A percentile compares a stretch with the other conserved stretches of the same genome.
phyloP scores from a whole-genome alignment of 2,329 filamentous ascomycete genomes.

The Alternaria panax region DNA sequence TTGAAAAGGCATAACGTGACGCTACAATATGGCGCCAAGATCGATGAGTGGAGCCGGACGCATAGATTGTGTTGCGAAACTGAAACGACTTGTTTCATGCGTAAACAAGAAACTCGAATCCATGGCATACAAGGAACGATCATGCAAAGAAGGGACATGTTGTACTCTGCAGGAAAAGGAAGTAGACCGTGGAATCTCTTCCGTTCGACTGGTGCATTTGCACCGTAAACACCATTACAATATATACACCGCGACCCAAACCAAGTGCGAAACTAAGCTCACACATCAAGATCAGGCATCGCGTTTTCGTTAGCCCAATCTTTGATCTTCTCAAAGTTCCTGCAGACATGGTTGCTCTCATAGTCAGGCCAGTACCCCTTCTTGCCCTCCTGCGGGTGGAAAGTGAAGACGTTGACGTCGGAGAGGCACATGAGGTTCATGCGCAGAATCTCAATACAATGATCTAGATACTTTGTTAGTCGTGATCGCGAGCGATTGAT shows the following conservation, averaged over 20 bases:
- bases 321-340: conserved; percentile 45
- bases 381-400: conserved; percentile 30
- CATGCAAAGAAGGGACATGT: background rate
- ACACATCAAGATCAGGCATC: conserved; percentile 38
- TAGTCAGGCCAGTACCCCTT: conserved; percentile 44
- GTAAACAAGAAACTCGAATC: background rate
- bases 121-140: background rate
- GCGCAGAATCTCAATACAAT: conserved; percentile 49
- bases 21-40: background rate
- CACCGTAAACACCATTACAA: background rate
- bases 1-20: background rate
- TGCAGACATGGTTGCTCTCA: conserved; percentile 42
- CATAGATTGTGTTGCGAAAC: background rate
- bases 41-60: background rate
- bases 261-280: background rate
- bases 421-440: conserved; percentile 48
- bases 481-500: background rate
- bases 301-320: conserved; percentile 45
- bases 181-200: background rate
- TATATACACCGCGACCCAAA: background rate
- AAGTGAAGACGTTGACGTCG: conserved; percentile 48
- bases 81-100: background rate
- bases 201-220: background rate
- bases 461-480: conserved; percentile 25
- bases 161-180: background rate